Evolutionary conservation across 1,139 yeast genomes (phyloP).

Genomic region (Saccharomycopsis phalli): DNA sequence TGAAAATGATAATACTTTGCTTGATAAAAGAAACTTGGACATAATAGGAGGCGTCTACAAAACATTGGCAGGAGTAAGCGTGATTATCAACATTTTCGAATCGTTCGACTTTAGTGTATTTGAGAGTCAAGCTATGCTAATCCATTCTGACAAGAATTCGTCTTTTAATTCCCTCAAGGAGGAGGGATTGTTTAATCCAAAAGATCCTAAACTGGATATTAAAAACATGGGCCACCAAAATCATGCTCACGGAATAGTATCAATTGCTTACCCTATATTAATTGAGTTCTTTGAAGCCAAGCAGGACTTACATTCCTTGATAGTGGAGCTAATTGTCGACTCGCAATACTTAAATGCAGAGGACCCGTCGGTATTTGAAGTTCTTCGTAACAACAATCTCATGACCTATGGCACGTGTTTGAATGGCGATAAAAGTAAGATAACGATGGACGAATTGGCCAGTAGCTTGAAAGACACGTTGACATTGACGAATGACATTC

Average conservation of each 20-base stretch:
- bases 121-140: slow-evolving; percentile 2
- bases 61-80: slow-evolving; percentile 40
- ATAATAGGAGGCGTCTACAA: slow-evolving; percentile 46
- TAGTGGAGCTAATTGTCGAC: slow-evolving; percentile 54
- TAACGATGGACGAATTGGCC: slow-evolving; percentile 41
- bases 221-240: slow-evolving; percentile 4
- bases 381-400: slow-evolving; percentile 37
- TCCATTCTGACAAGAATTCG: neutral
- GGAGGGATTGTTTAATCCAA: neutral
- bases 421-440: slow-evolving; percentile 5
- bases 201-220: neutral
- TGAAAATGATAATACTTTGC: slow-evolving; percentile 21
- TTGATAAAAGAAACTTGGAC: slow-evolving; percentile 44
- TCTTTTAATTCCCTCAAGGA: neutral
- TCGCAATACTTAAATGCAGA: slow-evolving; percentile 43
- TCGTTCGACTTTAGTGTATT: slow-evolving; percentile 57
- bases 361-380: slow-evolving; percentile 65
- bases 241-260: slow-evolving; percentile 24
- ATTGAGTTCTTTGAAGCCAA: slow-evolving; percentile 69
- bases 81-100: slow-evolving; percentile 46
- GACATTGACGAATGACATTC: slow-evolving; percentile 25
- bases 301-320: slow-evolving; percentile 60
- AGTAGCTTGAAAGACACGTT: slow-evolving; percentile 38
- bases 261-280: slow-evolving; percentile 53
- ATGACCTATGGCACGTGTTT: neutral